These are phyloP conservation scores for Alternaria viburni DNA, from an alignment of 2,329 filamentous ascomycete species.

Conservation along the genomic window DNA sequence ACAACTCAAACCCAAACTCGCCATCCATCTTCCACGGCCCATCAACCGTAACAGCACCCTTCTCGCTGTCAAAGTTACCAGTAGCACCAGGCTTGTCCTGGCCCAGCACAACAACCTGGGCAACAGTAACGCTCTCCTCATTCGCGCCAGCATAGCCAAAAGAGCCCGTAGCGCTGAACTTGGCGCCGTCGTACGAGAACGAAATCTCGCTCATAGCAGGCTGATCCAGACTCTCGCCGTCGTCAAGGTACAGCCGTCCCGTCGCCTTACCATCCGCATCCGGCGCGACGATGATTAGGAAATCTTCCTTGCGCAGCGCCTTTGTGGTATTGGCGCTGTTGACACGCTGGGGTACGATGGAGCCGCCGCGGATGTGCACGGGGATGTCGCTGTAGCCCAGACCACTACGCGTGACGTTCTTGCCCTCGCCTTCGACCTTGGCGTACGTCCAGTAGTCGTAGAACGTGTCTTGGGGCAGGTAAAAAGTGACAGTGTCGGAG, in stretches of 20 bases:
- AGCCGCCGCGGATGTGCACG: slow-evolving; percentile 70
- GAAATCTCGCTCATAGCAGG: slow-evolving; percentile 61
- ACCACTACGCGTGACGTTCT: slow-evolving; percentile 52
- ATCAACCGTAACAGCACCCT: slow-evolving; percentile 24
- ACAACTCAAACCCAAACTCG: slow-evolving; percentile 28
- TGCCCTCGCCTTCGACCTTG: slow-evolving; percentile 55
- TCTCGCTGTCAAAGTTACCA: slow-evolving; percentile 22
- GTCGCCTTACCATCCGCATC: slow-evolving; percentile 66
- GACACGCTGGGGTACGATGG: slow-evolving; percentile 66
- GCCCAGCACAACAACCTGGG: slow-evolving; percentile 37
- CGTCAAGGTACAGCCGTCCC: slow-evolving; percentile 77
- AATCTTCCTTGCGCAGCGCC: slow-evolving; percentile 69
- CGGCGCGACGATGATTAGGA: slow-evolving; percentile 74
- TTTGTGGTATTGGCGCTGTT: slow-evolving; percentile 66
- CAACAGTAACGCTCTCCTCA: slow-evolving; percentile 36
- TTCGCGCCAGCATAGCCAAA: slow-evolving; percentile 57
- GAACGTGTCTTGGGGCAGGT: slow-evolving; percentile 64
- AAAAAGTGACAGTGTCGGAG: slow-evolving; percentile 60
- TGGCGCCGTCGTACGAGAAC: slow-evolving; percentile 64
- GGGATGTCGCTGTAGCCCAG: slow-evolving; percentile 64
- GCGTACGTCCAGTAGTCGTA: slow-evolving; percentile 66
- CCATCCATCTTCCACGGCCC: slow-evolving; percentile 39
- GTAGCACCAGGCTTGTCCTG: slow-evolving; percentile 19
- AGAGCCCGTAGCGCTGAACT: slow-evolving; percentile 58
- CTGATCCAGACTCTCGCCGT: slow-evolving; percentile 73